Conservation (phyloP, 768 basidiomycete genomes). For the Trametes sanguinea region DNA sequence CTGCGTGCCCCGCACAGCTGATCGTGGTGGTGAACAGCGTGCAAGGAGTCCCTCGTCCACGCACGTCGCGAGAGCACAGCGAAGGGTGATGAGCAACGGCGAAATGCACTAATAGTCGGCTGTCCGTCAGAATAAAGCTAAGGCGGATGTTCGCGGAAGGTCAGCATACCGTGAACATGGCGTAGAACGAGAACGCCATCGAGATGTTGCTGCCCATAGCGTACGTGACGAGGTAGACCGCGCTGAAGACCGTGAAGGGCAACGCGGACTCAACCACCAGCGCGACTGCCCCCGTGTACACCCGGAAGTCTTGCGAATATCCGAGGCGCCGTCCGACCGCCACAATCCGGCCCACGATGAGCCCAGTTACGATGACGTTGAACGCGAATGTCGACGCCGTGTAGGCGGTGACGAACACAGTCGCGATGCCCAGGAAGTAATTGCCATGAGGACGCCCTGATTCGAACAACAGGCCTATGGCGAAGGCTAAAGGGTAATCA, state of each 20-base stretch:
- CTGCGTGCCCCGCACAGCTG: conserved; percentile 10
- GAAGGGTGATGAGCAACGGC: conserved; percentile 37
- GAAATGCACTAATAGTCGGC: conserved; percentile 34
- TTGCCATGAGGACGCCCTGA: conserved; percentile 17
- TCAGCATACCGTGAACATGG: conserved; percentile 38
- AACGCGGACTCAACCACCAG: conserved; percentile 43
- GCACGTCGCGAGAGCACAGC: conserved; percentile 36
- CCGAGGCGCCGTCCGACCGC: conserved; percentile 29
- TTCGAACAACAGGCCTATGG: conserved; percentile 12
- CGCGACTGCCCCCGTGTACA: conserved; percentile 38
- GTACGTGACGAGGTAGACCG: conserved; percentile 40
- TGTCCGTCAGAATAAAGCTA: neutral
- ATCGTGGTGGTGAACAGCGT: conserved; percentile 20
- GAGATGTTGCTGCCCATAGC: conserved; percentile 34
- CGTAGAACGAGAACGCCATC: conserved; percentile 41
- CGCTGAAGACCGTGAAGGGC: conserved; percentile 38
- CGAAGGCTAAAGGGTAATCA: conserved; percentile 1
- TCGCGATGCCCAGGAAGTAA: conserved; percentile 40
- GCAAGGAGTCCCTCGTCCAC: conserved; percentile 33
- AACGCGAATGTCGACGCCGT: conserved; percentile 39
- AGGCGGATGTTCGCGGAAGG: neutral
- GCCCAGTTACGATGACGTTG: conserved; percentile 39
- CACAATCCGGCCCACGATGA: conserved; percentile 39
- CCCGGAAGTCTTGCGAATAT: conserved; percentile 29
- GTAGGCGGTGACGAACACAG: conserved; percentile 40